phyloP scores from a whole-genome alignment of 2,329 filamentous ascomycete genomes.

The Colletotrichum sp. region DNA sequence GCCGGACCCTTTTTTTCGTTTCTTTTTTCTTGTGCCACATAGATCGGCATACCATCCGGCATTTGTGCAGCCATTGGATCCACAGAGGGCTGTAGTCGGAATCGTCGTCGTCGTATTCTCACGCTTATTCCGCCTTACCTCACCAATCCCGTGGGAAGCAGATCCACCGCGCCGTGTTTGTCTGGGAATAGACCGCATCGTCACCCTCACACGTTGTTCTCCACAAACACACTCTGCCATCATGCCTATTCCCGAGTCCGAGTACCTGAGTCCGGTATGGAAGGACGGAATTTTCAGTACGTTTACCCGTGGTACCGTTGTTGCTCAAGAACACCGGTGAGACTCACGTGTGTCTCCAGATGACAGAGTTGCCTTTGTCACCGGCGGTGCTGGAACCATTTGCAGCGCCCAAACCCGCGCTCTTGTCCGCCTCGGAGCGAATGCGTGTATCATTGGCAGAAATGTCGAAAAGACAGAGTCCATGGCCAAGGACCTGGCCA shows the following conservation, averaged over 20 bases:
- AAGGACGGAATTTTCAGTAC: constrained; percentile 85
- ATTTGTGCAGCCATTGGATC: background rate
- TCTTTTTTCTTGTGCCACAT: background rate
- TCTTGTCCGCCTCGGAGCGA: constrained; percentile 86
- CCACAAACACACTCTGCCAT: background rate
- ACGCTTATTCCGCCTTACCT: background rate
- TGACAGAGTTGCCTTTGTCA: constrained; percentile 91
- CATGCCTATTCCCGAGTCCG: constrained; percentile 74
- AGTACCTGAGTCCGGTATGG: constrained; percentile 86
- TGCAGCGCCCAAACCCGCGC: constrained; percentile 94
- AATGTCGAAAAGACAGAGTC: constrained; percentile 86
- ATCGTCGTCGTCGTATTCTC: background rate
- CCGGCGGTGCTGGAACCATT: constrained; percentile 91
- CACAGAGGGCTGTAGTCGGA: background rate
- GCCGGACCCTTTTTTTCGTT: background rate
- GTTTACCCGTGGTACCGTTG: constrained; percentile 23
- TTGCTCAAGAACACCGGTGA: background rate
- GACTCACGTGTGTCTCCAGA: constrained; percentile 50
- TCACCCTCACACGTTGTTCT: background rate
- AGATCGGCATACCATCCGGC: background rate
- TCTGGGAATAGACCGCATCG: background rate
- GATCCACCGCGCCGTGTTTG: background rate
- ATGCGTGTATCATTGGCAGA: constrained; percentile 93
- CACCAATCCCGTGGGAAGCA: background rate
- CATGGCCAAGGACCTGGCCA: constrained; percentile 82